phyloP scores from a whole-genome alignment of 768 basidiomycete species.

The Trametes coccinea region DNA sequence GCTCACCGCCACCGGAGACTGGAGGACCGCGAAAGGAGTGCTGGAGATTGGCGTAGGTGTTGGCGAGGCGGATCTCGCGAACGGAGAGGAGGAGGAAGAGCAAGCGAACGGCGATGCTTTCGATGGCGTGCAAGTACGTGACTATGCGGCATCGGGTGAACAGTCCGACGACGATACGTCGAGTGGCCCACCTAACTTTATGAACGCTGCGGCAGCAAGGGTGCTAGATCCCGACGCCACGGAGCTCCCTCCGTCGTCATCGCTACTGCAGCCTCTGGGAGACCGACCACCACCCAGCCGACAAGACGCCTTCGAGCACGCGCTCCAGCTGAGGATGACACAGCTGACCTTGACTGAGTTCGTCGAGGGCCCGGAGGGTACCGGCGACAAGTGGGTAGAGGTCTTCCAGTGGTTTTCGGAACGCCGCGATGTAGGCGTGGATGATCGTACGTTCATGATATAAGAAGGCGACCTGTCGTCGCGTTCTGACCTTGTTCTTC shows the following conservation, averaged over 20 bases:
- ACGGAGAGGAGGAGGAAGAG: conserved; percentile 18
- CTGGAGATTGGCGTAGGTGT: conserved; percentile 74
- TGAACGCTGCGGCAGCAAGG: neutral
- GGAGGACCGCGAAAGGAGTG: conserved; percentile 74
- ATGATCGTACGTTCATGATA: conserved; percentile 28
- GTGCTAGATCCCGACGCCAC: conserved; percentile 4
- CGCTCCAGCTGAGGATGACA: conserved; percentile 84
- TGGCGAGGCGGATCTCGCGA: conserved; percentile 46
- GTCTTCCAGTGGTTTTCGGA: conserved; percentile 86
- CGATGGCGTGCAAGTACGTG: conserved; percentile 14
- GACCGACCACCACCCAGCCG: conserved; percentile 53
- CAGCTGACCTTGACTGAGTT: conserved; percentile 80
- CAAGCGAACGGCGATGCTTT: neutral
- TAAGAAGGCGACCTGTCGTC: neutral
- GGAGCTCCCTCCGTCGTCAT: conserved; percentile 22
- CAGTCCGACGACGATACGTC: neutral
- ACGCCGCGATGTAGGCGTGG: conserved; percentile 41
- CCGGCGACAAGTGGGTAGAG: conserved; percentile 78
- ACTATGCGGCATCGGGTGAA: neutral
- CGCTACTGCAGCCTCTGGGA: conserved; percentile 46
- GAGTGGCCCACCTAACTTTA: neutral
- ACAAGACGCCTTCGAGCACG: conserved; percentile 69
- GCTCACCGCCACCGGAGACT: conserved; percentile 76
- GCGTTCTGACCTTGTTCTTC: neutral
- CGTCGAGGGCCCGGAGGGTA: conserved; percentile 82